A percentile compares a stretch with the other conserved stretches of the same genome.
phyloP scores from a whole-genome alignment of 148 eudicot species.

The Hydrangea macrophylla region DNA sequence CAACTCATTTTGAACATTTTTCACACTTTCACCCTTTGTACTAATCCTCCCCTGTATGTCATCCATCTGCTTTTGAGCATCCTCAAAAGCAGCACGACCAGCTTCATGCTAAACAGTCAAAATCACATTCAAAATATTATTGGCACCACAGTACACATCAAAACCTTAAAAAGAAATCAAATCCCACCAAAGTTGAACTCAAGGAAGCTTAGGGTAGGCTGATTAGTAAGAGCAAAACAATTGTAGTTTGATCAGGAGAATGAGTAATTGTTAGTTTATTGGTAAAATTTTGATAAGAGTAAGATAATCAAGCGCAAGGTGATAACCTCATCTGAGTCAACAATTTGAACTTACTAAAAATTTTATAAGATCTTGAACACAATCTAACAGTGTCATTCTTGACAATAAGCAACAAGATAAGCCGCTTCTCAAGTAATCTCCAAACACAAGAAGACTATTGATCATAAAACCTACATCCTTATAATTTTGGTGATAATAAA shows the following conservation, averaged over 20 bases:
- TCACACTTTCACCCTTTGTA: constrained; percentile 45
- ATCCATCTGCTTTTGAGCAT: constrained; percentile 69
- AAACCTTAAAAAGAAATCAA: not conserved
- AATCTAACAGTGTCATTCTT: not conserved
- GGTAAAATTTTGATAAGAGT: not conserved
- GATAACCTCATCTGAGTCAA: not conserved
- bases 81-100: constrained; percentile 66
- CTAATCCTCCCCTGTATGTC: constrained; percentile 49
- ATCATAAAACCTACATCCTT: not conserved
- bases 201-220: not conserved
- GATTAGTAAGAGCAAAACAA: not conserved
- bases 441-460: not conserved
- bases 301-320: not conserved
- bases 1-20: constrained; percentile 43
- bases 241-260: not conserved
- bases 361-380: not conserved
- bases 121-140: not conserved
- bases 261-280: not conserved
- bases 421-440: not conserved
- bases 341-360: not conserved
- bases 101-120: constrained; percentile 65
- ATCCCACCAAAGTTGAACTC: not conserved
- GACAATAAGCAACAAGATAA: not conserved
- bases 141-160: not conserved
- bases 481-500: not conserved